These are phyloP conservation scores for Podospora tetraspora DNA, from an alignment of 495 filamentous ascomycete genomes.

Conservation along the genomic window DNA sequence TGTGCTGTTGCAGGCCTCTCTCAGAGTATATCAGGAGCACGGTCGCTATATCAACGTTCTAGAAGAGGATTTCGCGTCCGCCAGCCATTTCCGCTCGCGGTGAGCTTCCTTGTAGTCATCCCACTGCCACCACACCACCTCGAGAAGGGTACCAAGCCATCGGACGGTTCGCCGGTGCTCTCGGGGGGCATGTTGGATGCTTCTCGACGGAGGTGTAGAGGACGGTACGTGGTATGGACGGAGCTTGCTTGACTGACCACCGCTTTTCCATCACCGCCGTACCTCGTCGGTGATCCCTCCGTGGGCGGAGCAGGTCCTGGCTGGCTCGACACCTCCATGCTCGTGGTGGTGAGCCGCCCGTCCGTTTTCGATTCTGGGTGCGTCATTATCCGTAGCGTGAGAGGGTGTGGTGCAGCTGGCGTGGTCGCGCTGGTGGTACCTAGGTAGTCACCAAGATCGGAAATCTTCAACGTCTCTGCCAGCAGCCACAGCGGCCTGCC, in stretches of 20 bases:
- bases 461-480: conserved; percentile 4
- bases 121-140: conserved; percentile 8
- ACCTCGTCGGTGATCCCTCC: no score
- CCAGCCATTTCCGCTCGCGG: conserved; percentile 6
- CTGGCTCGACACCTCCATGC: neutral
- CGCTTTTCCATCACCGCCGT: neutral
- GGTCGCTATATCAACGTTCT: conserved; percentile 8
- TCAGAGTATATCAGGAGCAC: conserved; percentile 4
- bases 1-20: neutral
- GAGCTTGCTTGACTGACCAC: neutral
- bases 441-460: conserved; percentile 2
- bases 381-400: neutral
- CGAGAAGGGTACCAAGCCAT: neutral
- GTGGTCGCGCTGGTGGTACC: neutral
- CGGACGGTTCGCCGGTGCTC: neutral
- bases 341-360: neutral
- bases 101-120: neutral
- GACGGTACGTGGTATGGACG: neutral
- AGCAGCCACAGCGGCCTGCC: neutral
- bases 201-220: neutral
- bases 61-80: conserved; percentile 2
- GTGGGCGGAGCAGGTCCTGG: neutral
- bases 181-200: neutral
- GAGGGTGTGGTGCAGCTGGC: neutral
- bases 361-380: neutral